A percentile compares a stretch with the other conserved stretches of the same genome.
These are phyloP conservation scores for Staphylotrichum tortipilum DNA, from an alignment of 495 filamentous ascomycete species.

Conservation along the genomic window DNA sequence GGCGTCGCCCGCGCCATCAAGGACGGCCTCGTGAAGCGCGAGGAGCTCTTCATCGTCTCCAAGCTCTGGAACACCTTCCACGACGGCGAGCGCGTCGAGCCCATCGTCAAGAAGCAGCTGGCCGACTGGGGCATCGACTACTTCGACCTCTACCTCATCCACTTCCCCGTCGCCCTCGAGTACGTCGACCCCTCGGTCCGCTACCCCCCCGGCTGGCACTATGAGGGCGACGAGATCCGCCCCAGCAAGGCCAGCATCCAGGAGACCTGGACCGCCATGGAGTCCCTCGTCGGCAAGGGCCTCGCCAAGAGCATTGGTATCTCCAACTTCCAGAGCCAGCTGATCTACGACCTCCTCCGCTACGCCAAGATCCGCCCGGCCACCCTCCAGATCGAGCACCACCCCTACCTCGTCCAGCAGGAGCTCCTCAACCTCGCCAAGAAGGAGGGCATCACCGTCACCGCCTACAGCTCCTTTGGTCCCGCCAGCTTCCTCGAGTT, in stretches of 20 bases:
- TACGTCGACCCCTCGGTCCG: constrained; percentile 69
- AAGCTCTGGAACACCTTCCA: constrained; percentile 93
- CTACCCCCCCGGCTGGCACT: constrained; percentile 74
- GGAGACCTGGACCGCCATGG: constrained; percentile 86
- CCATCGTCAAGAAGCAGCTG: constrained; percentile 64
- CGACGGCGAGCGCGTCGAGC: constrained; percentile 62
- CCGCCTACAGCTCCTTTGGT: constrained; percentile 87
- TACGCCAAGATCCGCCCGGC: constrained; percentile 73
- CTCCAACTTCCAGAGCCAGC: constrained; percentile 77
- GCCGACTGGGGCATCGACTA: constrained; percentile 76
- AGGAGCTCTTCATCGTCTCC: constrained; percentile 84
- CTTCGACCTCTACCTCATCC: constrained; percentile 76
- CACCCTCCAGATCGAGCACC: constrained; percentile 91
- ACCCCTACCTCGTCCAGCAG: constrained; percentile 86
- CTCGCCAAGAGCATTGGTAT: constrained; percentile 74
- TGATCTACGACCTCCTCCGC: constrained; percentile 77
- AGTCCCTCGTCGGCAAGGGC: constrained; percentile 60
- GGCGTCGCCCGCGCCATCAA: constrained; percentile 81
- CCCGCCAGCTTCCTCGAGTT: constrained; percentile 77
- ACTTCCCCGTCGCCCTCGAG: constrained; percentile 73
- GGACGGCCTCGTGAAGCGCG: constrained; percentile 76
- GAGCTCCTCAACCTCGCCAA: constrained; percentile 65
- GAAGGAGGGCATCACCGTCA: constrained; percentile 66
- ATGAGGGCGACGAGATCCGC: constrained; percentile 50
- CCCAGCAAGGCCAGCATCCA: constrained; percentile 64